These are phyloP conservation scores for Podila horticola DNA, from an alignment of 192 early-diverging fungal genomes.

Conservation along the genomic window DNA sequence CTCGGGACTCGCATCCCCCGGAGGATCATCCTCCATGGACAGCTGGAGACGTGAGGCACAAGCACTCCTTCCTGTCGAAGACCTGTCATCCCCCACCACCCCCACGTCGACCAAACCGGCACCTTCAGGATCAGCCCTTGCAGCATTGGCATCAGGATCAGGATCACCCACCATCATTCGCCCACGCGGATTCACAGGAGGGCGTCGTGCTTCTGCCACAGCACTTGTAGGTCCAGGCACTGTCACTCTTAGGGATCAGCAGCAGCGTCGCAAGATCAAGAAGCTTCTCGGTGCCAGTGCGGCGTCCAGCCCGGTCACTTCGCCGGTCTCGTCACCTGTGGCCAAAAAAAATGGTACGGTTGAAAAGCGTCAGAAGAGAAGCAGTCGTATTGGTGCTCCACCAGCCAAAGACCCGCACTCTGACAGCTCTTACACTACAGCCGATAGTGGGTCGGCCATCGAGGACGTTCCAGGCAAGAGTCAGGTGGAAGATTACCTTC, in stretches of 20 bases:
- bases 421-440: conserved; percentile 24
- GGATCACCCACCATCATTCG: conserved; percentile 13
- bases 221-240: conserved; percentile 6
- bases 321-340: neutral
- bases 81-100: neutral
- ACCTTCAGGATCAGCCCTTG: neutral
- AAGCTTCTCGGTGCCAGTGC: neutral
- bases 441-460: conserved; percentile 2
- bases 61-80: conserved; percentile 13
- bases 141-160: neutral
- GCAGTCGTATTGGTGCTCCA: too few species aligned
- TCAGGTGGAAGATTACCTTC: neutral
- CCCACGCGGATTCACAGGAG: conserved; percentile 14
- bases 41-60: conserved; percentile 24
- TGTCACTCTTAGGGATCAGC: conserved; percentile 21
- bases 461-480: neutral
- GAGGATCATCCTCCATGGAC: neutral
- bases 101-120: neutral
- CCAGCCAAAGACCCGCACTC: neutral
- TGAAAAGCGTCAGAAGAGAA: too few species aligned
- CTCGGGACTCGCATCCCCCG: neutral
- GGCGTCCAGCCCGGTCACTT: neutral
- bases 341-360: conserved; percentile 21
- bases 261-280: conserved; percentile 23
- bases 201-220: conserved; percentile 27